Percentiles rank a stretch among this genome's conserved stretches.
Conservation (phyloP, 768 basidiomycete species). For the Auricularia sp. region DNA sequence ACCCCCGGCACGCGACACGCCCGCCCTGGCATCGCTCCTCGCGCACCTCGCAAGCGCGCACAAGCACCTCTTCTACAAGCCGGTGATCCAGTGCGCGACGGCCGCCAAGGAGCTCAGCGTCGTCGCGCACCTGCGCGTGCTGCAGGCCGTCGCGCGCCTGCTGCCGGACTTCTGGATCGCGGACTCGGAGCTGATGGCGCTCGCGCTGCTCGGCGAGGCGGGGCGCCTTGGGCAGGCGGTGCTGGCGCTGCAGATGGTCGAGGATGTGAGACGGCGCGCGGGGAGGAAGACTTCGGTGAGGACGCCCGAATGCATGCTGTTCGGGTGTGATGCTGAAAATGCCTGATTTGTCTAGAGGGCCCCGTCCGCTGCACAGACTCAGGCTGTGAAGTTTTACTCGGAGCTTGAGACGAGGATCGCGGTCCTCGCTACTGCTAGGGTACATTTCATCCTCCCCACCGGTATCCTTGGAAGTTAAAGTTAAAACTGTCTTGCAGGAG, state of each 20-base stretch:
- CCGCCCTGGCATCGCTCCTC: slow-evolving; percentile 41
- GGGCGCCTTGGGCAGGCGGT: slow-evolving; percentile 53
- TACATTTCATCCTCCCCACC: neutral
- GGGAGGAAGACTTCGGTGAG: neutral
- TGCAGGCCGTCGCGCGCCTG: slow-evolving; percentile 43
- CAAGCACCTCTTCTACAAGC: slow-evolving; percentile 62
- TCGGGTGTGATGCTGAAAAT: neutral
- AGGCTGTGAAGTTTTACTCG: slow-evolving; percentile 31
- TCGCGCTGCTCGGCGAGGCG: slow-evolving; percentile 51
- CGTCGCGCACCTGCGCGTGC: slow-evolving; percentile 45
- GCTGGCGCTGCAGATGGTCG: slow-evolving; percentile 51
- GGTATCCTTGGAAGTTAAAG: too few relatives aligned
- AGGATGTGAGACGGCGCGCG: neutral
- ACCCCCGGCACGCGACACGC: slow-evolving; percentile 40
- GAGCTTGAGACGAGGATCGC: slow-evolving; percentile 49
- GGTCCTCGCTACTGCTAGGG: slow-evolving; percentile 23
- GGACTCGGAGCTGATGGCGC: slow-evolving; percentile 65
- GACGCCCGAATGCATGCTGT: slow-evolving; percentile 11
- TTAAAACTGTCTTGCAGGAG: slow-evolving; percentile 35
- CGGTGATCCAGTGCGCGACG: slow-evolving; percentile 58
- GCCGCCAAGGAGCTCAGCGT: slow-evolving; percentile 53
- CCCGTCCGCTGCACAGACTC: slow-evolving; percentile 2
- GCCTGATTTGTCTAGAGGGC: slow-evolving; percentile 2
- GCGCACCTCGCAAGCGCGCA: slow-evolving; percentile 38
- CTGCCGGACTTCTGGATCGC: slow-evolving; percentile 56